Conservation (phyloP, 2,329 filamentous ascomycete species). For the Aureobasidium sp. region DNA sequence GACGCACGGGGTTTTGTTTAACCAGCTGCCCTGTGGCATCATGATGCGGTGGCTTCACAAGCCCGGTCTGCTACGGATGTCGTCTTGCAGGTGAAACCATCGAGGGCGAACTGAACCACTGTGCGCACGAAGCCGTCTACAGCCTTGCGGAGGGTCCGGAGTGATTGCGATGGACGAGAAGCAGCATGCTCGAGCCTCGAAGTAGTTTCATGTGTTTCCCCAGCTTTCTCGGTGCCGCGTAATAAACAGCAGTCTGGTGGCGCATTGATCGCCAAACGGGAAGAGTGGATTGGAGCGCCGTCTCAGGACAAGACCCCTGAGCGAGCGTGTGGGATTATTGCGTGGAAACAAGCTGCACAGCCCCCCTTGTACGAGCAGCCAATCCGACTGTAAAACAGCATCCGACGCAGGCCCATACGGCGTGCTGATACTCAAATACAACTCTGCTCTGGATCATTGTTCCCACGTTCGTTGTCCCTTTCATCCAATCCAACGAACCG, state of each 20-base stretch:
- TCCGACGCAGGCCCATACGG: background rate
- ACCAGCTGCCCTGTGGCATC: background rate
- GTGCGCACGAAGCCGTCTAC: background rate
- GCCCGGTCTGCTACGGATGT: background rate
- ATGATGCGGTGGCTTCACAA: background rate
- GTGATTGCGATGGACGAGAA: background rate
- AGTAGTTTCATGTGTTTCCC: slow-evolving; percentile 3
- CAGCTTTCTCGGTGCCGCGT: slow-evolving; percentile 6
- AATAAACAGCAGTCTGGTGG: slow-evolving; percentile 7
- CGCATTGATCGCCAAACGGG: slow-evolving; percentile 12
- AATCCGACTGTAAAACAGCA: background rate
- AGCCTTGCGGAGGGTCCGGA: background rate
- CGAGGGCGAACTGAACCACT: background rate
- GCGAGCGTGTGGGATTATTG: background rate
- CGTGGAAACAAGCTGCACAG: slow-evolving; percentile 10
- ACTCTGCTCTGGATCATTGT: background rate
- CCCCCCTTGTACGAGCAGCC: background rate
- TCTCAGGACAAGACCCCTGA: slow-evolving; percentile 3
- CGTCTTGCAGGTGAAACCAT: background rate
- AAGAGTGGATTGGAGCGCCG: slow-evolving; percentile 10
- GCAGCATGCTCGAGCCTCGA: background rate
- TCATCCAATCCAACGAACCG: background rate
- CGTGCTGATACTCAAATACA: background rate
- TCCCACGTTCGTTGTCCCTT: slow-evolving; percentile 2
- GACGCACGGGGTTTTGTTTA: background rate